Evolutionary conservation across 1,139 yeast genomes (phyloP), one percentile per base, ranked within the genome.

Genomic region (Oligophagozyma castellii): DNA sequence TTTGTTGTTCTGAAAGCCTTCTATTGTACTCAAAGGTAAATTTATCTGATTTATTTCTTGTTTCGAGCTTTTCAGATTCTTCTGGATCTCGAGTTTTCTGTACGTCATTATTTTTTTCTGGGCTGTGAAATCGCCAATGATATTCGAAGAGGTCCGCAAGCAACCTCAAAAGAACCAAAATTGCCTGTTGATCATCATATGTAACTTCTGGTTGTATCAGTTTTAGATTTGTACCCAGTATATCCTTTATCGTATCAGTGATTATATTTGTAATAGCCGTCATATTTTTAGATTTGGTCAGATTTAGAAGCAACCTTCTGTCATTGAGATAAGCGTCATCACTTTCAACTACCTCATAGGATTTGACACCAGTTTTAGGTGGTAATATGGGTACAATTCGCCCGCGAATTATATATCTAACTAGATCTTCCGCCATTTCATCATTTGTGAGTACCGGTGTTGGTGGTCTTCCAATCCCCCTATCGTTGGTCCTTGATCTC

Each of bases 111-210:
- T 43, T 45, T n/a, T n/a, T n/a, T n/a, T n/a, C n/a, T n/a, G n/a
- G n/a, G 10, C 10, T 18, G 20, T 18, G 7, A 10, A 10, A 18
- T 10, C 20, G 7, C 55, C 54, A 50, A 28, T 36, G 39, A 22
- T 40, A 40, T 32, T 50, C 54, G 31, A 43, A 30, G 5, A 35
- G 35, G 33, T 47, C 53, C 29, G 48, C 45, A n/a, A 51, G 27
- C 23, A 51, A 32, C 23, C 55, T 32, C 19, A 43, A 16, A 16
- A 48, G 26, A 6, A 48, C 43, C 22, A 47, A 26, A 3, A 46
- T 41, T 8, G 49, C 39, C 35, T 47, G 45, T n/a, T 37, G 31
- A 24, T 36, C 34, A 12, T 39, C 41, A 5, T 36, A 31, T 29
- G 12, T 34, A 23, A 16, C 31, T 34, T 6, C 26, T 33, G 4